phyloP scores from a whole-genome alignment of 2,329 filamentous ascomycete genomes.

The Sporothrix pseudoabietina region DNA sequence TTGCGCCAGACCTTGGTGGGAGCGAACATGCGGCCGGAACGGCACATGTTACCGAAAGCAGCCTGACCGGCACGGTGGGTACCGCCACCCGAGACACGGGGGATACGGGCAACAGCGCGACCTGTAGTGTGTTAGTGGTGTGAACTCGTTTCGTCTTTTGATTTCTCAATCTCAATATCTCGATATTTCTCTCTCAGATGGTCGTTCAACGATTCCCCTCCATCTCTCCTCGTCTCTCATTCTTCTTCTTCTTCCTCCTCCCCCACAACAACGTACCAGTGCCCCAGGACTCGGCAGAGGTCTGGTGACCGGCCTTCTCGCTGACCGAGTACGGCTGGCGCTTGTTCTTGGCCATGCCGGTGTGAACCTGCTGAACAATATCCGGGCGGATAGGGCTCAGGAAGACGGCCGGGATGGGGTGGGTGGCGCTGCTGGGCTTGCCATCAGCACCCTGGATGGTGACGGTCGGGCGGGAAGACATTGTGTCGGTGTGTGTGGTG shows the following conservation, averaged over 20 bases:
- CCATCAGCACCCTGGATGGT: conserved; percentile 97
- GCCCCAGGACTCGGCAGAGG: conserved; percentile 99
- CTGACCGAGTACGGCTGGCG: conserved; percentile 98
- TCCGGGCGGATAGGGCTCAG: conserved; percentile 95
- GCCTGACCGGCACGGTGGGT: conserved; percentile 99
- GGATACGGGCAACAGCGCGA: conserved; percentile 99
- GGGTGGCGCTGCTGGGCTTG: conserved; percentile 82
- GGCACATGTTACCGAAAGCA: conserved; percentile 99
- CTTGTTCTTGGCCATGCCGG: conserved; percentile 99
- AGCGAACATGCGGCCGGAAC: conserved; percentile 99
- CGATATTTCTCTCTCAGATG: background rate
- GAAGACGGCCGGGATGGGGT: conserved; percentile 96
- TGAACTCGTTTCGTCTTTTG: background rate
- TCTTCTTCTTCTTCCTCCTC: conserved; percentile 5
- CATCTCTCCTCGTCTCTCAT: background rate
- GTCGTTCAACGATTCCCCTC: background rate
- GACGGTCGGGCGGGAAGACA: conserved; percentile 97
- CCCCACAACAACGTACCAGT: conserved; percentile 70
- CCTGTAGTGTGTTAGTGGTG: conserved; percentile 54
- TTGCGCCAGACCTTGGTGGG: conserved; percentile 99
- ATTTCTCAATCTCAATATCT: background rate
- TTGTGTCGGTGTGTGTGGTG: conserved; percentile 46
- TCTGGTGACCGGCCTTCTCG: conserved; percentile 99
- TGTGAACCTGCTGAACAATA: conserved; percentile 99
- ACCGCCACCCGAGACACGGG: conserved; percentile 99